Conservation (phyloP, 257 asterid genomes). For the Salvia hispanica region DNA sequence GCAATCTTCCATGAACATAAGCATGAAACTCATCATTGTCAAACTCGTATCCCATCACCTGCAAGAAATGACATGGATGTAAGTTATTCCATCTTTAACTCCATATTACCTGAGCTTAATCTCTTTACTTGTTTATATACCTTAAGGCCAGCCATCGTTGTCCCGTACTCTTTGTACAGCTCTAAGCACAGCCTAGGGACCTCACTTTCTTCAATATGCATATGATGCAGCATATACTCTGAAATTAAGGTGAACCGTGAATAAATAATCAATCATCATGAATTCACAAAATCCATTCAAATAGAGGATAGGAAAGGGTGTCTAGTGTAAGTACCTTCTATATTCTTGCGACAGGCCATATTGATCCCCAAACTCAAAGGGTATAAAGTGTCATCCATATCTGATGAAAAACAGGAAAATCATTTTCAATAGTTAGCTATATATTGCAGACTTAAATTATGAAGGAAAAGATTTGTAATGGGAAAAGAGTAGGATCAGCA, state of each 20-base stretch:
- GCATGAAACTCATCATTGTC: conserved; percentile 82
- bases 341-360: conserved; percentile 76
- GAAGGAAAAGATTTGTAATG: not conserved
- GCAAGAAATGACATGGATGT: conserved; percentile 22
- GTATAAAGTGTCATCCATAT: conserved; percentile 90
- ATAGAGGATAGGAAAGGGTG: not conserved
- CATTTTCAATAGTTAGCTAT: not conserved
- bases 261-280: conserved; percentile 6
- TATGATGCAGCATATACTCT: conserved; percentile 72
- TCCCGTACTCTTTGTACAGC: conserved; percentile 80
- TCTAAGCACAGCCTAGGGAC: conserved; percentile 82
- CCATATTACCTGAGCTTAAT: not conserved
- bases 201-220: conserved; percentile 67
- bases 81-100: conserved; percentile 1
- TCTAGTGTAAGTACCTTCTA: conserved; percentile 68
- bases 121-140: conserved; percentile 32
- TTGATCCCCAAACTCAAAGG: conserved; percentile 84
- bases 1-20: conserved; percentile 81
- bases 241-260: conserved; percentile 10
- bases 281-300: not conserved
- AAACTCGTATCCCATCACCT: conserved; percentile 72
- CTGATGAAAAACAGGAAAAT: conserved; percentile 32
- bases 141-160: conserved; percentile 96
- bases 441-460: not conserved
- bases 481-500: not conserved